phyloP scores from a whole-genome alignment of 257 asterid species.

The Echites panduratus region DNA sequence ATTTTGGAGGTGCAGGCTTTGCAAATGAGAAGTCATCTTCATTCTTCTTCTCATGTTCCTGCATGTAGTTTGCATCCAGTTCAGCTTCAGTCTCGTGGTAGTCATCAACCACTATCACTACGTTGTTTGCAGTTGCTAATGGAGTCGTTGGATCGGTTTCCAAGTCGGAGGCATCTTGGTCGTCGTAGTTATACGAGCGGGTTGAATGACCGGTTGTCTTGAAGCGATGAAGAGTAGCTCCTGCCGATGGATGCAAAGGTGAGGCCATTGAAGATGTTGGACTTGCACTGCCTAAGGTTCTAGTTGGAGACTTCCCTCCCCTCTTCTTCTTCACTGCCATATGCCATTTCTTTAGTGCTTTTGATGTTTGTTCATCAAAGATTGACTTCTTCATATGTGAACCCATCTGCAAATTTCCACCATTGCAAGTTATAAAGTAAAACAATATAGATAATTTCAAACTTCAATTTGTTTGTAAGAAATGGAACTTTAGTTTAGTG shows the following conservation, averaged over 20 bases:
- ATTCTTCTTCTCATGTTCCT: slow-evolving; percentile 27
- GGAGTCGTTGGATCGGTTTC: slow-evolving; percentile 55
- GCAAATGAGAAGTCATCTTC: slow-evolving; percentile 69
- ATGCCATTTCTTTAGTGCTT: slow-evolving; percentile 90
- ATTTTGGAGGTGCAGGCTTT: slow-evolving; percentile 42
- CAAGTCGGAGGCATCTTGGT: slow-evolving; percentile 42
- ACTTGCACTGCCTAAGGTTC: slow-evolving; percentile 51
- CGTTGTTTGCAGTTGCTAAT: slow-evolving; percentile 35
- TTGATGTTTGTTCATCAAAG: slow-evolving; percentile 86
- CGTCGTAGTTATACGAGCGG: slow-evolving; percentile 30
- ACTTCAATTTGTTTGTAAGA: not conserved
- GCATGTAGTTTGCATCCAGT: slow-evolving; percentile 1
- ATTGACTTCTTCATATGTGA: slow-evolving; percentile 78
- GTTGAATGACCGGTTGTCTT: slow-evolving; percentile 64
- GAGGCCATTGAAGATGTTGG: slow-evolving; percentile 58
- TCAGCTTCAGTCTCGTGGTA: slow-evolving; percentile 28
- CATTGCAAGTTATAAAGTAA: not conserved
- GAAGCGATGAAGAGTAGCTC: slow-evolving; percentile 59
- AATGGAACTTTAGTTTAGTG: not conserved
- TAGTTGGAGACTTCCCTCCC: slow-evolving; percentile 49
- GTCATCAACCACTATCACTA: slow-evolving; percentile 33
- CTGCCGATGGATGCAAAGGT: slow-evolving; percentile 43
- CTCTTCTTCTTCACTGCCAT: slow-evolving; percentile 75
- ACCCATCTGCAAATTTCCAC: slow-evolving; percentile 55
- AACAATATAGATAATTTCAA: not conserved